Evolutionary conservation across 225 moss, liverwort and hornwort genomes (phyloP).

Genomic region (Sphagnum contortum): DNA sequence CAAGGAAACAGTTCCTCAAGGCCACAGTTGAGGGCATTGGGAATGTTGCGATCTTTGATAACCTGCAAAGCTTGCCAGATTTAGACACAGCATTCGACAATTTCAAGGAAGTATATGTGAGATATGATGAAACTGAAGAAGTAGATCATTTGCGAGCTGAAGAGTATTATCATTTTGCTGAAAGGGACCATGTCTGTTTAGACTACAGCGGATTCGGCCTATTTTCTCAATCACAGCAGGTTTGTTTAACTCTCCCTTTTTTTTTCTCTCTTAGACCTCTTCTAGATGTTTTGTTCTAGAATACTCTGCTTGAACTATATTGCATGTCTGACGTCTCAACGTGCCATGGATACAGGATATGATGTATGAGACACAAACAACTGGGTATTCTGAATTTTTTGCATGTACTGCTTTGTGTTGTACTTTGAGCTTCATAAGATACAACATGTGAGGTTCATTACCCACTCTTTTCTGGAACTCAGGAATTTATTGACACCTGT

Average conservation of each 20-base stretch:
- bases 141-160: slow-evolving; percentile 69
- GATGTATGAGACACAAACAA: too few relatives aligned
- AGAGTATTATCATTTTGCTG: slow-evolving; percentile 77
- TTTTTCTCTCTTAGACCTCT: too few relatives aligned
- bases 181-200: slow-evolving; percentile 76
- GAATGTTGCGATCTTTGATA: slow-evolving; percentile 52
- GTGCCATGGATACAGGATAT: too few relatives aligned
- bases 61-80: slow-evolving; percentile 72
- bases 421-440: too few relatives aligned
- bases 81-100: slow-evolving; percentile 45
- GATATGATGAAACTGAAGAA: slow-evolving; percentile 59
- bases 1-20: slow-evolving; percentile 64
- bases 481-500: too few relatives aligned
- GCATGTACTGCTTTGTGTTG: too few relatives aligned
- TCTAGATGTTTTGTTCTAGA: too few relatives aligned
- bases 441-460: too few relatives aligned
- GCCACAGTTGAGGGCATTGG: slow-evolving; percentile 46
- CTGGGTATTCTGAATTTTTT: too few relatives aligned
- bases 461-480: too few relatives aligned
- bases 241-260: slow-evolving; percentile 1
- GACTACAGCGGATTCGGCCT: slow-evolving; percentile 98
- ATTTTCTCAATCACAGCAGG: slow-evolving; percentile 87
- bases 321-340: too few relatives aligned
- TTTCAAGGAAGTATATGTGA: slow-evolving; percentile 63
- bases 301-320: too few relatives aligned